phyloP scores from a whole-genome alignment of 2,329 filamentous ascomycete genomes.

The Apiospora kogelbergensis region DNA sequence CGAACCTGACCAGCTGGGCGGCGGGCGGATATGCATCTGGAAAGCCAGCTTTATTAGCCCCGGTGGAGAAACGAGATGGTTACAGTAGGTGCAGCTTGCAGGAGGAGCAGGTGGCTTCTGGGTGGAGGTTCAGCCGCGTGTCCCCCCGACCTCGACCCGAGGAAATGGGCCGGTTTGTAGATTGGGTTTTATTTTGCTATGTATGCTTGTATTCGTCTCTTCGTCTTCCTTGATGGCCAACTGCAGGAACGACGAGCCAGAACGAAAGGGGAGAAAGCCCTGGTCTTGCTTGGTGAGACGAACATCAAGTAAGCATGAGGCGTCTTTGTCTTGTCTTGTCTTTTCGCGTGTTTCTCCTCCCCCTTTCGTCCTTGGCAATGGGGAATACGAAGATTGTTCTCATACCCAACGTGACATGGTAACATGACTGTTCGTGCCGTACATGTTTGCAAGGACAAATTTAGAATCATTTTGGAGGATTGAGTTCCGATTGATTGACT shows the following conservation, averaged over 20 bases:
- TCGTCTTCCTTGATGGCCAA: background rate
- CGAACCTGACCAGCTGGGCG: background rate
- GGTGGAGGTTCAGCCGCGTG: background rate
- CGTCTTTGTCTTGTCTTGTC: background rate
- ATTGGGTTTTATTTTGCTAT: background rate
- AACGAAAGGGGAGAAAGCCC: background rate
- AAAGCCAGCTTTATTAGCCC: background rate
- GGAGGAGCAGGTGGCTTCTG: background rate
- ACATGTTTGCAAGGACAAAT: background rate
- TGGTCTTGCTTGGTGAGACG: background rate
- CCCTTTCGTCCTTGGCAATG: background rate
- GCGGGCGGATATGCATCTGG: background rate
- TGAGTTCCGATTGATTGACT: conserved; percentile 3
- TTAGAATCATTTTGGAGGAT: background rate
- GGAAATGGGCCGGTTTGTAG: background rate
- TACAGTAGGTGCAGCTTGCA: background rate
- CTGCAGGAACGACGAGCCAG: background rate
- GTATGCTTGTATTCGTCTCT: background rate
- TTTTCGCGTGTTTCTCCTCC: background rate
- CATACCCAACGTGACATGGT: background rate
- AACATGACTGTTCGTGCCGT: background rate
- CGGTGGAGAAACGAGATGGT: background rate
- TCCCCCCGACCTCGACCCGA: background rate
- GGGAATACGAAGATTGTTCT: background rate
- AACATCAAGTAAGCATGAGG: background rate